phyloP scores from a whole-genome alignment of 306 rosid genomes.

The Dryas octopetala region DNA sequence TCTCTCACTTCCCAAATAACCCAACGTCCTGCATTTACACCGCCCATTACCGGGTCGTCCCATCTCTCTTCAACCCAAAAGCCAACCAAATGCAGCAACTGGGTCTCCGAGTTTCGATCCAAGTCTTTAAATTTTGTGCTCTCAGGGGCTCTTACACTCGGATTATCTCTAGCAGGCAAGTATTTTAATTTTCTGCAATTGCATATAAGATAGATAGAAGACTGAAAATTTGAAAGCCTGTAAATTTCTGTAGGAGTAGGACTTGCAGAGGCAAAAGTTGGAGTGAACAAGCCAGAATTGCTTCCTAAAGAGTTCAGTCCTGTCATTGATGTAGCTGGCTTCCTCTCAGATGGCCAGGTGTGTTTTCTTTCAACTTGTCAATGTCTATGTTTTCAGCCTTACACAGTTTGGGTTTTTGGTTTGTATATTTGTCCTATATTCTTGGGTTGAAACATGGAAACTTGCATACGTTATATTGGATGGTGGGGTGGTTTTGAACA shows the following conservation, averaged over 20 bases:
- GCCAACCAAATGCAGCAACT: conserved; percentile 19
- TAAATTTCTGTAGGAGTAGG: conserved; percentile 40
- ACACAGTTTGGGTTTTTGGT: not conserved
- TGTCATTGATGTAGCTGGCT: conserved; percentile 96
- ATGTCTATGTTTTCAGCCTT: too few species aligned
- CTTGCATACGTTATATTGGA: not conserved
- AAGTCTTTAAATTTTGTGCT: conserved; percentile 58
- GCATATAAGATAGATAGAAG: not conserved
- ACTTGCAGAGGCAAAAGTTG: conserved; percentile 68
- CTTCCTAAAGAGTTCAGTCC: conserved; percentile 79
- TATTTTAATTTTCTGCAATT: not conserved
- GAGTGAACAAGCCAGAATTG: conserved; percentile 90
- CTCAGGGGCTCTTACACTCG: conserved; percentile 68
- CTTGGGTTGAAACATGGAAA: not conserved
- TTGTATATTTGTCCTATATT: not conserved
- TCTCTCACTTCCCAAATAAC: conserved; percentile 24
- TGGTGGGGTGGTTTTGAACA: not conserved
- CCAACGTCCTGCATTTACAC: conserved; percentile 24
- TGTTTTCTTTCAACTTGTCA: conserved; percentile 2
- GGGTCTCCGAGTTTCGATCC: conserved; percentile 31
- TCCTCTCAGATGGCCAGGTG: conserved; percentile 96
- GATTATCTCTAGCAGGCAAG: conserved; percentile 60
- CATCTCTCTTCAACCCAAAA: conserved; percentile 31
- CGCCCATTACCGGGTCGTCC: conserved; percentile 30
- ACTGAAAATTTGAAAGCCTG: not conserved